Conservation (phyloP, 495 filamentous ascomycete species). For the Arthonia radiata region DNA sequence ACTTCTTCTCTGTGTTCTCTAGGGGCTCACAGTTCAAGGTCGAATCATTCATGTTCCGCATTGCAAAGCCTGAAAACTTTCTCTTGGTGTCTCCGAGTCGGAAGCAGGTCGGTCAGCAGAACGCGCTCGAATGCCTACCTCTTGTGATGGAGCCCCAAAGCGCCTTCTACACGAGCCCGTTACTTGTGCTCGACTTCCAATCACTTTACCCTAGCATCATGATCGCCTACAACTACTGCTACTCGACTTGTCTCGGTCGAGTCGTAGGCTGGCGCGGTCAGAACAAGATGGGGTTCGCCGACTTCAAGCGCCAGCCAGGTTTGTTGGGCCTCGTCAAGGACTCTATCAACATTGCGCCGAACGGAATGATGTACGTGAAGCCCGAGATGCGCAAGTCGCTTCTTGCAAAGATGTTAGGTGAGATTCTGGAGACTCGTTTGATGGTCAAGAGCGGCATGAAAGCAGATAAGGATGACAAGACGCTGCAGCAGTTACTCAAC, state of each 20-base stretch:
- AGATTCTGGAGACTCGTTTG: slow-evolving; percentile 87
- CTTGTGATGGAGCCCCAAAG: slow-evolving; percentile 97
- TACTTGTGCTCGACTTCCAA: slow-evolving; percentile 88
- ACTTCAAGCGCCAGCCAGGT: slow-evolving; percentile 51
- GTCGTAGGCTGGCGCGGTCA: slow-evolving; percentile 62
- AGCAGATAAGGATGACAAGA: slow-evolving; percentile 68
- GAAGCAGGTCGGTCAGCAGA: slow-evolving; percentile 83
- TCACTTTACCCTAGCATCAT: slow-evolving; percentile 91
- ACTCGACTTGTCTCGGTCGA: slow-evolving; percentile 84
- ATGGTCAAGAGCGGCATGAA: slow-evolving; percentile 99
- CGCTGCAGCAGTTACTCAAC: slow-evolving; percentile 68
- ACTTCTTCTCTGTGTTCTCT: slow-evolving; percentile 87
- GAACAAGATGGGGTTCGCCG: slow-evolving; percentile 84
- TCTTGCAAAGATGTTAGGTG: slow-evolving; percentile 84
- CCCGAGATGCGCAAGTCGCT: slow-evolving; percentile 67
- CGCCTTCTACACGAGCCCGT: slow-evolving; percentile 70
- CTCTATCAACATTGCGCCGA: slow-evolving; percentile 79
- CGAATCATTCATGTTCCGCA: slow-evolving; percentile 94
- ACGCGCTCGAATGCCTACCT: slow-evolving; percentile 82
- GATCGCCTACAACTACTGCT: slow-evolving; percentile 99
- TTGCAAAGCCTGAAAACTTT: slow-evolving; percentile 92
- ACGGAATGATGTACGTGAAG: slow-evolving; percentile 89
- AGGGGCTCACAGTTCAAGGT: slow-evolving; percentile 95
- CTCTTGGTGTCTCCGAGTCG: slow-evolving; percentile 67
- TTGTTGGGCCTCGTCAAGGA: slow-evolving; percentile 60